Base-by-base conservation (phyloP, 768 basidiomycete species). In the Daedaleopsis nitida region DNA sequence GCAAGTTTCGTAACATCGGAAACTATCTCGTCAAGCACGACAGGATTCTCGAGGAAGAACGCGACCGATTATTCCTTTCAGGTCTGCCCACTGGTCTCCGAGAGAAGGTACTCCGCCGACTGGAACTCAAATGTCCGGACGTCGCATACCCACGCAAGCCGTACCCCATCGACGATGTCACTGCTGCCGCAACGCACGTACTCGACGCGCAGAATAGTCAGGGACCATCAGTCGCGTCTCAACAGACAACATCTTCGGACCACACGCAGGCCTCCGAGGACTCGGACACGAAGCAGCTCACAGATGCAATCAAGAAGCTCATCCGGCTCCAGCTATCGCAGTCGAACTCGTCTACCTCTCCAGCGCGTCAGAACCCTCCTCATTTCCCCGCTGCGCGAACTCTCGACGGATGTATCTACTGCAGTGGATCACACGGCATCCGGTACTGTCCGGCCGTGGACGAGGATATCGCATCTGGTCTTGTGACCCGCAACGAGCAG, bases 401-500 rank as follows among this genome's bases (percentile, higher is more conserved):
- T 51, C 1, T 23, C 35, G 35, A 9, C 39, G 39, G 17, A 1
- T 64, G 63, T 39, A 21, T 57, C 47, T 68, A 70, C 47, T 73
- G 73, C 54, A 71, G 72, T 27, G 67, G 68, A 0, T 49, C 39
- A 1, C 70, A 75, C 50, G 69, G 63, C 52, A 72, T 72, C 44
- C 61, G 69, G 6, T 34, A 64, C 19, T 72, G 72, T 57, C 52
- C 59, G 0, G 51, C 54, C 1, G 71, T 72, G 49, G 55, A 60
- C 9, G 50, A 51, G 2, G 58, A 64, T 21, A 55, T 43, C 6
- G 1, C 27, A 5, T 50, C 64, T 0, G 69, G 69, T 1, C 66
- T 69, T 8, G 58, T 65, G 24, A 66, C 59, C 21, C 65, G 69
- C 4, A 71, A 75, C 49, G 52, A 60, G 5, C 62, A 68, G 5